Conservation (phyloP, 2,329 filamentous ascomycete species). For the Periconia sp. region DNA sequence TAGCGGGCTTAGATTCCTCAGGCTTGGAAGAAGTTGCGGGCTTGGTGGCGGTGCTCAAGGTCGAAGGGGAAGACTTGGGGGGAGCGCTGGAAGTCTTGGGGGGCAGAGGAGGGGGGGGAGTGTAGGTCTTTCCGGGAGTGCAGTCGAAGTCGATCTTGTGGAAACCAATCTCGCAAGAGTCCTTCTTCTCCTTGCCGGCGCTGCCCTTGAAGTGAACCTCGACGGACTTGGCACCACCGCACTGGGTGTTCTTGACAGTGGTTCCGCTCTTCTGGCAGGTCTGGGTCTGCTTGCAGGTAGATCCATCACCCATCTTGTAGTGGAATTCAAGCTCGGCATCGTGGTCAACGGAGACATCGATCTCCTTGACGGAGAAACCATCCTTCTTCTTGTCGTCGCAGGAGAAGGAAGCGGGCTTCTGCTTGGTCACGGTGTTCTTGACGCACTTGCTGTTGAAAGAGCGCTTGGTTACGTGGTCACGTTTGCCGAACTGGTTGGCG, state of each 20-base stretch:
- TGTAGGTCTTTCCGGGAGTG: constrained; percentile 36
- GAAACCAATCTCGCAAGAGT: constrained; percentile 70
- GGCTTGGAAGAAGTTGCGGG: not conserved
- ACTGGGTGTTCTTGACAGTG: constrained; percentile 80
- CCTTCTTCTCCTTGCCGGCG: constrained; percentile 45
- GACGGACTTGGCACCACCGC: constrained; percentile 85
- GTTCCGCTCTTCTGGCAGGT: constrained; percentile 69
- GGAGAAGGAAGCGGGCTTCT: constrained; percentile 67
- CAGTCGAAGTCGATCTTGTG: constrained; percentile 79
- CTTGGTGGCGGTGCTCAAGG: not conserved
- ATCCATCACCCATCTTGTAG: constrained; percentile 83
- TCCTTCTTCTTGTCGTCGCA: constrained; percentile 50
- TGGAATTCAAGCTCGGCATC: constrained; percentile 81
- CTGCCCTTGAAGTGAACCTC: constrained; percentile 59
- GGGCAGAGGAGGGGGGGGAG: constrained; percentile 16
- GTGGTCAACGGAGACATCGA: constrained; percentile 73
- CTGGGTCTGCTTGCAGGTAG: constrained; percentile 75
- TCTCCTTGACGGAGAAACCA: constrained; percentile 73
- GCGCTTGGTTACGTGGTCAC: constrained; percentile 55
- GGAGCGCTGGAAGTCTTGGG: constrained; percentile 11
- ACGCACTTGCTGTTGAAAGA: constrained; percentile 48
- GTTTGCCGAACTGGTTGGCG: constrained; percentile 61
- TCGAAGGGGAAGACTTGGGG: constrained; percentile 3
- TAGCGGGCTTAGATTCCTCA: constrained; percentile 2
- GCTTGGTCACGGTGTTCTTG: constrained; percentile 50